Evolutionary conservation across 495 filamentous ascomycete genomes (phyloP).

Genomic region (Aspergillus panamensis): DNA sequence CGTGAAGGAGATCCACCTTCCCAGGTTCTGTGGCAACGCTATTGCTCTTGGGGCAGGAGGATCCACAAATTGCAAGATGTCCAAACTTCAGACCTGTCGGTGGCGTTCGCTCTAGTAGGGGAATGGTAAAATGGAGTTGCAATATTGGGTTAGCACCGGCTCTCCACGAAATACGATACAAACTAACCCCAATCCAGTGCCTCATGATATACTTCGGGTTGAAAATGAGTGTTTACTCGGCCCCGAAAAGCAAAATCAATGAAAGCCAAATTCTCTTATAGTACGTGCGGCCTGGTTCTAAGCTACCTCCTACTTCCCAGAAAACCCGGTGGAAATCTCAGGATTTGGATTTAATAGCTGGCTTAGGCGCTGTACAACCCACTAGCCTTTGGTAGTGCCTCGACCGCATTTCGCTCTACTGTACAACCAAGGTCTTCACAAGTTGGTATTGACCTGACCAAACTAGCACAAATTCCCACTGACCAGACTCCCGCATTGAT

Average conservation of each 20-base stretch:
- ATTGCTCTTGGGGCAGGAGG: neutral
- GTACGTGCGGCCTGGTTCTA: neutral
- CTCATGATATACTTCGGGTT: no score
- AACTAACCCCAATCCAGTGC: no score
- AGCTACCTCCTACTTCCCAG: no score
- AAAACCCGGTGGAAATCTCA: neutral
- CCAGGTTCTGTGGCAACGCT: neutral
- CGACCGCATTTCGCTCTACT: slow-evolving; percentile 6
- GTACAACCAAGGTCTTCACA: slow-evolving; percentile 5
- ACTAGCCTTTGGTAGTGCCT: slow-evolving; percentile 1
- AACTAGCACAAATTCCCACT: slow-evolving; percentile 1
- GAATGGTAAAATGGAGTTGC: no score
- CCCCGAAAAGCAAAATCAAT: no score
- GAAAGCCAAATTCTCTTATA: neutral
- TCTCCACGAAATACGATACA: no score
- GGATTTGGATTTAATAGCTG: neutral
- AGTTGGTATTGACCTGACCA: slow-evolving; percentile 13
- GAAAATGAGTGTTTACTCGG: no score
- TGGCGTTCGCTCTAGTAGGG: no score
- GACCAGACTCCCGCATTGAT: slow-evolving; percentile 11
- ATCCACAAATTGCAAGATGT: neutral
- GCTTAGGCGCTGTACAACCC: slow-evolving; percentile 2
- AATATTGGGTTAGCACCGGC: no score
- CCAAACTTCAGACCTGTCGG: no score
- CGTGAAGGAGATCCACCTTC: slow-evolving; percentile 1